phyloP scores from a whole-genome alignment of 2,329 filamentous ascomycete species.

The Ceratocystis cacaofunesta region DNA sequence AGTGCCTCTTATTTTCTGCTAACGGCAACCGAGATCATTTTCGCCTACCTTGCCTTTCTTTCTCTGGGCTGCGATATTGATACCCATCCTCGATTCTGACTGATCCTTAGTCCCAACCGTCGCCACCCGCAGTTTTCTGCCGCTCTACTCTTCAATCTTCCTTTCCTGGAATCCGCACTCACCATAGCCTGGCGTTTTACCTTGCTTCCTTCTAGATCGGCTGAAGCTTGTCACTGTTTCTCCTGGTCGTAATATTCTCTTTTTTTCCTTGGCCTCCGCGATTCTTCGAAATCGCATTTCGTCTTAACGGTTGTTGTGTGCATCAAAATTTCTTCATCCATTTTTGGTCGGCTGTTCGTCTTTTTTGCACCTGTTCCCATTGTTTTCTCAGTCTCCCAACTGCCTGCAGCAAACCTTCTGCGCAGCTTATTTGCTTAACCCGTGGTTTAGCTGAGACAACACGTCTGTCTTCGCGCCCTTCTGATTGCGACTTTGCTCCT shows the following conservation, averaged over 20 bases:
- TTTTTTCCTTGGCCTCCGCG: background rate
- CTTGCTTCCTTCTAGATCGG: background rate
- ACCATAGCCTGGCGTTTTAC: background rate
- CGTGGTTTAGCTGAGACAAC: background rate
- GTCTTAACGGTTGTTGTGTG: background rate
- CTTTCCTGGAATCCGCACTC: background rate
- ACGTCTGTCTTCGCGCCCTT: background rate
- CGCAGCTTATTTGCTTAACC: background rate
- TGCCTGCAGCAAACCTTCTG: background rate
- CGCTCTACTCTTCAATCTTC: background rate
- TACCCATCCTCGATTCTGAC: background rate
- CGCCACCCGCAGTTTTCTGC: background rate
- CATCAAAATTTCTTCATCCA: background rate
- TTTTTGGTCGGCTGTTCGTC: background rate
- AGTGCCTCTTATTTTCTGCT: background rate
- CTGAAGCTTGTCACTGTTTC: background rate
- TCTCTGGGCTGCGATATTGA: background rate
- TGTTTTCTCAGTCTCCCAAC: background rate
- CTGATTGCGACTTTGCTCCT: too few relatives aligned
- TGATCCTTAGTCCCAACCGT: background rate
- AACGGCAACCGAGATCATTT: background rate
- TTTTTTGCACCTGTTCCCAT: background rate
- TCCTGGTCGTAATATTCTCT: background rate
- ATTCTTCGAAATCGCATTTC: background rate
- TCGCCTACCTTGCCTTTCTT: background rate